A percentile compares a stretch with the other conserved stretches of the same genome.
These are phyloP conservation scores for Lachnellula arida DNA, from an alignment of 2,329 filamentous ascomycete genomes.

Conservation along the genomic window DNA sequence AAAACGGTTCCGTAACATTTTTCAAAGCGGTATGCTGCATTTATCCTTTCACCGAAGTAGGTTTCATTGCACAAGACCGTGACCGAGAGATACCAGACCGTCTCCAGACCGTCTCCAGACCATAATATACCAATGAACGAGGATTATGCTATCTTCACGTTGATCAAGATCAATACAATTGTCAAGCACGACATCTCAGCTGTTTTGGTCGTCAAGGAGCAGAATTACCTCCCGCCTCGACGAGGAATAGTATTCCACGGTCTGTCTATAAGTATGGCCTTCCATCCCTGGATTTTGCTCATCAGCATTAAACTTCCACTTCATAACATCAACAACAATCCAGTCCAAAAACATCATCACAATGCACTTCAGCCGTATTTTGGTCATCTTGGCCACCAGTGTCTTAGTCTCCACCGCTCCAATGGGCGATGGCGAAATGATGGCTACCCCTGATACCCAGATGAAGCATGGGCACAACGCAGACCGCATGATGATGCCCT, in stretches of 20 bases:
- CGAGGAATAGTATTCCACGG: neutral
- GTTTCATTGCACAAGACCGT: neutral
- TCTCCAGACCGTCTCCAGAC: neutral
- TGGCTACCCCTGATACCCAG: neutral
- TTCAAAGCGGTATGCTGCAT: neutral
- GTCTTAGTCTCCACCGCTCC: neutral
- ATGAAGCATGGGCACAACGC: neutral
- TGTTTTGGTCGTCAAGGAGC: neutral
- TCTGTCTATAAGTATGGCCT: too few species aligned
- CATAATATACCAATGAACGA: neutral
- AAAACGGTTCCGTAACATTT: neutral
- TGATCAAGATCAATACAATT: neutral
- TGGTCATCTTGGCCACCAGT: neutral
- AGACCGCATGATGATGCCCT: neutral
- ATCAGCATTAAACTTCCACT: neutral
- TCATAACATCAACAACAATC: neutral
- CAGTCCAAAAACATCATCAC: neutral
- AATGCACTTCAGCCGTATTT: neutral
- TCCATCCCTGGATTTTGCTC: too few species aligned
- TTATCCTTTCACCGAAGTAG: neutral
- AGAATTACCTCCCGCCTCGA: neutral
- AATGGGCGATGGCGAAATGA: neutral
- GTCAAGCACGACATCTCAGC: neutral
- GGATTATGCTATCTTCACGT: neutral
- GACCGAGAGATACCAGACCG: neutral